These are phyloP conservation scores for Crithidia expoeki DNA, from an alignment of 208 protist species.

Conservation along the genomic window DNA sequence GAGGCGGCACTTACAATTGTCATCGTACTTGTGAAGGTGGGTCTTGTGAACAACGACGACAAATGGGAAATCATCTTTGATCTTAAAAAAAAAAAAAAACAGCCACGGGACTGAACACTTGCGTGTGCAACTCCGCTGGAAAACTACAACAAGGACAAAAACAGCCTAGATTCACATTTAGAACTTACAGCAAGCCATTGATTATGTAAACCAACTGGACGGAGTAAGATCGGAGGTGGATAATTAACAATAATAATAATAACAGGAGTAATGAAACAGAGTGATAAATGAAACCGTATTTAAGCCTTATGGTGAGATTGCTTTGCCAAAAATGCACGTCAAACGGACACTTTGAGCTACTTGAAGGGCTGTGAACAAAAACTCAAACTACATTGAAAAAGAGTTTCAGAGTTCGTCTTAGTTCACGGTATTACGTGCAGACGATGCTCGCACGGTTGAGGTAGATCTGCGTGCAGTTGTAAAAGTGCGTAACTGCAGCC, in stretches of 20 bases:
- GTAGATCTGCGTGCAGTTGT: constrained; percentile 74
- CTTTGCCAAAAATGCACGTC: too few species aligned
- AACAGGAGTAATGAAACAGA: neutral
- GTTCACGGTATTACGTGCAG: constrained; percentile 20
- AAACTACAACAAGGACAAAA: neutral
- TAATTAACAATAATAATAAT: neutral
- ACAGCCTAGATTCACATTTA: neutral
- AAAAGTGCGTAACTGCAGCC: constrained; percentile 76
- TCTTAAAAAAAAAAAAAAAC: neutral
- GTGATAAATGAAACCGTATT: too few species aligned
- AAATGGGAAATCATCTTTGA: too few species aligned
- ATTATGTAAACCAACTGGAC: constrained; percentile 2
- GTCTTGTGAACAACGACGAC: too few species aligned
- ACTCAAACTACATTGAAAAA: neutral
- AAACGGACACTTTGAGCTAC: too few species aligned
- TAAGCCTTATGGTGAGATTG: too few species aligned
- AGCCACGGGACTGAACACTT: neutral
- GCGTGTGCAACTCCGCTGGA: neutral
- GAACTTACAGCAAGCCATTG: neutral
- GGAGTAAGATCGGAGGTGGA: constrained; percentile 9
- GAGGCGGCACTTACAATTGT: neutral
- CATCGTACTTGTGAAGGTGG: too few species aligned
- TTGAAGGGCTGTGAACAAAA: too few species aligned
- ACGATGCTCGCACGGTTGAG: constrained; percentile 42
- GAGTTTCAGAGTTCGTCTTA: neutral